Base-by-base conservation (phyloP, 345 rosid genomes). In the Excoecaria agallocha region DNA sequence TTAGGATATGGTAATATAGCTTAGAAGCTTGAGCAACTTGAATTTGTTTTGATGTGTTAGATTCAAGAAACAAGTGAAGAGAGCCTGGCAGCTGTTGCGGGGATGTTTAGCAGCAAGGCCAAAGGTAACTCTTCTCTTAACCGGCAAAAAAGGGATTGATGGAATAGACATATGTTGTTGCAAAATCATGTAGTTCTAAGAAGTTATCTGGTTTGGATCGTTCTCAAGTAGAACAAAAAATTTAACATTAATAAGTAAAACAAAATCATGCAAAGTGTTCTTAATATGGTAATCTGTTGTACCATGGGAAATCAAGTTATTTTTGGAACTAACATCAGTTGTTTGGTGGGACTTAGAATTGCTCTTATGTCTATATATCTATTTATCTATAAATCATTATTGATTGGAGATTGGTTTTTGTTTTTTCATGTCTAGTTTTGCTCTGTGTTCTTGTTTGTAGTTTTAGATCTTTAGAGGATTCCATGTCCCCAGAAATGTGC, bases 41-140 rank as follows among this genome's bases (percentile, higher is more conserved):
- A 49, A 72, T 78, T 81, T 46, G 38, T 51, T 81, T 74, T 59
- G 38, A 67, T 63, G n/a, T 39, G 19, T 49, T 82, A 94, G 98
- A 85, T 82, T 78, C 96, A 88, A 81, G 99, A 95, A 84, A 86
- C 98, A n/a, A 89, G 97, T 82, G 99, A 95, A 75, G 99, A 93
- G 84, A 92, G 93, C 87, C 83, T 95, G 78, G 87, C 89, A 48
- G 98, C 99, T 82, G 97, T 95, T 81, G 98, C 99, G 19, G 99
- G 98, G 86, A 95, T 95, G 99, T 95, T 95, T 84, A 95, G 91
- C 82, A 95, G 99, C 91, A 95, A 95, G 87, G 98, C 99, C 62
- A 95, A 95, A 91, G 99, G 98, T 94, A 80, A 76, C 66, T 64
- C 73, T 8, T 83, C 41, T 67, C 35, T 30, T 61, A 76, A 71